Percentiles rank a stretch among this genome's conserved stretches.
phyloP scores from a whole-genome alignment of 176 grass and related monocot genomes.

The Melocanna baccifera region DNA sequence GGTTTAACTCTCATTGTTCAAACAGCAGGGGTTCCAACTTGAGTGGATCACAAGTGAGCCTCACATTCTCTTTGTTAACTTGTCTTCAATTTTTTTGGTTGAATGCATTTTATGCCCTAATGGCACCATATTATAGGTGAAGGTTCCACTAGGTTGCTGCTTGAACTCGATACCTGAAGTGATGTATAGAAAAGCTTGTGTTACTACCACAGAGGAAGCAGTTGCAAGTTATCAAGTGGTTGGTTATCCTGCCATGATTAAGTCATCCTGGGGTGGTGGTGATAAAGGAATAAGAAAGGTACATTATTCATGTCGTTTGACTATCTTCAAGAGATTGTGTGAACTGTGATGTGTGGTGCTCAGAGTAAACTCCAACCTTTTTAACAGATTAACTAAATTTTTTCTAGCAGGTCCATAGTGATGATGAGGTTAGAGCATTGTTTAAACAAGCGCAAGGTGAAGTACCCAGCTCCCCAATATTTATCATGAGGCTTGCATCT shows the following conservation, averaged over 20 bases:
- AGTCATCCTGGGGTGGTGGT: slow-evolving; percentile 95
- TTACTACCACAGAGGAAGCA: too few species aligned
- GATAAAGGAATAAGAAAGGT: slow-evolving; percentile 99
- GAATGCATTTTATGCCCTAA: slow-evolving; percentile 10
- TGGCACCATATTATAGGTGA: slow-evolving; percentile 47
- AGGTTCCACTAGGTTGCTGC: slow-evolving; percentile 68
- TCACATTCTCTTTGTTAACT: slow-evolving; percentile 28
- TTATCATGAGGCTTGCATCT: slow-evolving; percentile 95
- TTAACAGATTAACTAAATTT: slow-evolving; percentile 13
- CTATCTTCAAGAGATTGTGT: slow-evolving; percentile 5
- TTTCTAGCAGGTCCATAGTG: slow-evolving; percentile 84
- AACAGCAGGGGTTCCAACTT: slow-evolving; percentile 91
- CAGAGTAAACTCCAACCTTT: slow-evolving; percentile 5
- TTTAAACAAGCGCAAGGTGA: too few species aligned
- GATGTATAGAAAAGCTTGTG: slow-evolving; percentile 94
- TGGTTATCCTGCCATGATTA: slow-evolving; percentile 99
- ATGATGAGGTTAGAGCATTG: slow-evolving; percentile 84
- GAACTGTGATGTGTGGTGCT: slow-evolving; percentile 23
- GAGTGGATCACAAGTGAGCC: slow-evolving; percentile 92
- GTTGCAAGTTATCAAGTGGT: too few species aligned
- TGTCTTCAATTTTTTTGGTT: background rate
- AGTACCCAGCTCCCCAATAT: slow-evolving; percentile 99
- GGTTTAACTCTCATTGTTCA: slow-evolving; percentile 97
- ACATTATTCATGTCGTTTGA: slow-evolving; percentile 11
- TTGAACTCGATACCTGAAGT: slow-evolving; percentile 74